Evolutionary conservation across 306 rosid species (phyloP).

Genomic region (Prunus salicina): DNA sequence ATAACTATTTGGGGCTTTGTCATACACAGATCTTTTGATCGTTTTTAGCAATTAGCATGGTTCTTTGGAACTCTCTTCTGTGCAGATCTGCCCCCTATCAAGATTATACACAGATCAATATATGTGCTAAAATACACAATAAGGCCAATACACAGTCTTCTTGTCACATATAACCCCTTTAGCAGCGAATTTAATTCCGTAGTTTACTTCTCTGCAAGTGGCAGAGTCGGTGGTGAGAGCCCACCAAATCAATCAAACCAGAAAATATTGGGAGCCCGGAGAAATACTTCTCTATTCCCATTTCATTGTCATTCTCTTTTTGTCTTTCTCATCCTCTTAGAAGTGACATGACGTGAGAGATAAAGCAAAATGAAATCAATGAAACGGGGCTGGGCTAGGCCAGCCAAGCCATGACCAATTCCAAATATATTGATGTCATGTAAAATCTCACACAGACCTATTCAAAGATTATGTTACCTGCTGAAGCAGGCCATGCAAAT

Average conservation of each 20-base stretch:
- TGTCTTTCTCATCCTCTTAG: too few relatives aligned
- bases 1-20: too few relatives aligned
- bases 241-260: neutral
- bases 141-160: neutral
- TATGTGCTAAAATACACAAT: neutral
- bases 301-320: too few relatives aligned
- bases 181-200: neutral
- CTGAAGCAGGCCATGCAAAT: conserved; percentile 11
- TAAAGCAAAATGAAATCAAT: too few relatives aligned
- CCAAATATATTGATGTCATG: neutral
- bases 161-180: neutral
- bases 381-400: too few relatives aligned
- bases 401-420: neutral
- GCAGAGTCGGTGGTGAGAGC: neutral
- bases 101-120: neutral
- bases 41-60: too few relatives aligned
- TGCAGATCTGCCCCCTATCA: too few relatives aligned
- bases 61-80: neutral
- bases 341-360: too few relatives aligned
- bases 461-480: conserved; percentile 32
- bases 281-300: too few relatives aligned
- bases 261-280: neutral
- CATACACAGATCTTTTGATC: too few relatives aligned
- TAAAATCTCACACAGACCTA: conserved; percentile 20
- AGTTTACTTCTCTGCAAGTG: neutral